Evolutionary conservation across 2,329 filamentous ascomycete genomes (phyloP).

Genomic region (Colletotrichum karsti): DNA sequence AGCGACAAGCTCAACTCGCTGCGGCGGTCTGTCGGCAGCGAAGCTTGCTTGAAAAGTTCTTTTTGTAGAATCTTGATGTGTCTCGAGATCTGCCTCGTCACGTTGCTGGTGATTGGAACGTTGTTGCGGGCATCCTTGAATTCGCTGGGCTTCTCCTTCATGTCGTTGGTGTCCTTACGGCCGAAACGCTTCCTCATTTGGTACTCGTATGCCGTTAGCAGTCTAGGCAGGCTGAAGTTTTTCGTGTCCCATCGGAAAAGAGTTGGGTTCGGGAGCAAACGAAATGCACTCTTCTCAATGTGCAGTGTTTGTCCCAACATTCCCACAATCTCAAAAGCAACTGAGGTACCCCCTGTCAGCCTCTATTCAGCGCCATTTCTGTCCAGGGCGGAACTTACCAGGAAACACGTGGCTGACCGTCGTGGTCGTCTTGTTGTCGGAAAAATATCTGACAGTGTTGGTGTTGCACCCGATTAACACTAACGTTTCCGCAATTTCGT

Average conservation of each 20-base stretch:
- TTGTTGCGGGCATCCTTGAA: too few species aligned
- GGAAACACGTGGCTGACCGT: slow-evolving; percentile 59
- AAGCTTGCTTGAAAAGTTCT: not conserved
- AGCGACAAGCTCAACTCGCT: slow-evolving; percentile 42
- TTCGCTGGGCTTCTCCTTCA: too few species aligned
- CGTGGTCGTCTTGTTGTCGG: slow-evolving; percentile 40
- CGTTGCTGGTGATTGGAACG: not conserved
- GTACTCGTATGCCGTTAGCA: slow-evolving; percentile 48
- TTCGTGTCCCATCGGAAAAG: slow-evolving; percentile 61
- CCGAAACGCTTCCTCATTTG: slow-evolving; percentile 33
- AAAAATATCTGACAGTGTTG: slow-evolving; percentile 56
- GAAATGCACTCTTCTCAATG: slow-evolving; percentile 57
- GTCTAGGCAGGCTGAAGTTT: slow-evolving; percentile 51
- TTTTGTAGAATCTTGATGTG: slow-evolving; percentile 35
- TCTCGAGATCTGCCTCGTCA: slow-evolving; percentile 32
- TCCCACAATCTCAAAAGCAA: slow-evolving; percentile 66
- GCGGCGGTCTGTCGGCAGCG: slow-evolving; percentile 7
- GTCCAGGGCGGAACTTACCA: slow-evolving; percentile 44
- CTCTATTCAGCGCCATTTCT: not conserved
- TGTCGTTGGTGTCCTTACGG: not conserved
- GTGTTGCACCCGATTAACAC: slow-evolving; percentile 62
- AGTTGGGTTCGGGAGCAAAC: slow-evolving; percentile 66
- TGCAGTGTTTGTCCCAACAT: slow-evolving; percentile 63
- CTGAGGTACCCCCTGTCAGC: slow-evolving; percentile 40
- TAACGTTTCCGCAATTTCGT: slow-evolving; percentile 61